A percentile compares a stretch with the other conserved stretches of the same genome.
Evolutionary conservation across 306 rosid species (phyloP).

Genomic region (Argentina anserina): DNA sequence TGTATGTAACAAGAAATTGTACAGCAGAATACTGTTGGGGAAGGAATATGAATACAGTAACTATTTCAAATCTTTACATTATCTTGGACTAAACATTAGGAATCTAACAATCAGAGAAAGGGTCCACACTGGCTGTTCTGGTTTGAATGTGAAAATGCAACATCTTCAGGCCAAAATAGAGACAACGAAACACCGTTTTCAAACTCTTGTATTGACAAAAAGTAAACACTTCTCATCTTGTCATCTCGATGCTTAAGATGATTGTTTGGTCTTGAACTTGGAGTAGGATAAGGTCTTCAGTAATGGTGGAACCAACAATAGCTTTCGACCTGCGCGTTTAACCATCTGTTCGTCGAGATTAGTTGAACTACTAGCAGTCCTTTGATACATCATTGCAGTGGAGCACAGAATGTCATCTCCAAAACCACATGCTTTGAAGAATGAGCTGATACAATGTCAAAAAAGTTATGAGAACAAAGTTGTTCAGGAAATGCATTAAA

Average conservation of each 20-base stretch:
- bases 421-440: conserved; percentile 83
- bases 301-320: conserved; percentile 49
- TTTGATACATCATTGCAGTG: conserved; percentile 71
- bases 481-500: background rate
- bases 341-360: conserved; percentile 32
- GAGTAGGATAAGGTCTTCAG: conserved; percentile 17
- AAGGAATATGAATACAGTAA: conserved; percentile 3
- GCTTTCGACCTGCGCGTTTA: conserved; percentile 45
- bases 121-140: background rate
- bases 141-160: background rate
- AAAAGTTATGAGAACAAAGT: background rate
- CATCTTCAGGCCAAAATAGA: background rate
- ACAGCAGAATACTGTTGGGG: conserved; percentile 6
- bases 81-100: conserved; percentile 10
- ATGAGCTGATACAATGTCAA: conserved; percentile 41
- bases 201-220: background rate
- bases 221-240: conserved; percentile 2
- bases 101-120: background rate
- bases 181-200: background rate
- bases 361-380: conserved; percentile 33
- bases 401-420: conserved; percentile 65
- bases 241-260: conserved; percentile 2
- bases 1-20: conserved; percentile 2
- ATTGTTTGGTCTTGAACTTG: conserved; percentile 16
- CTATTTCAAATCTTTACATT: conserved; percentile 2